Percentiles rank a stretch among this genome's conserved stretches.
Evolutionary conservation across 2,329 filamentous ascomycete species (phyloP).

Genomic region (Berkeleyomyces basicola): DNA sequence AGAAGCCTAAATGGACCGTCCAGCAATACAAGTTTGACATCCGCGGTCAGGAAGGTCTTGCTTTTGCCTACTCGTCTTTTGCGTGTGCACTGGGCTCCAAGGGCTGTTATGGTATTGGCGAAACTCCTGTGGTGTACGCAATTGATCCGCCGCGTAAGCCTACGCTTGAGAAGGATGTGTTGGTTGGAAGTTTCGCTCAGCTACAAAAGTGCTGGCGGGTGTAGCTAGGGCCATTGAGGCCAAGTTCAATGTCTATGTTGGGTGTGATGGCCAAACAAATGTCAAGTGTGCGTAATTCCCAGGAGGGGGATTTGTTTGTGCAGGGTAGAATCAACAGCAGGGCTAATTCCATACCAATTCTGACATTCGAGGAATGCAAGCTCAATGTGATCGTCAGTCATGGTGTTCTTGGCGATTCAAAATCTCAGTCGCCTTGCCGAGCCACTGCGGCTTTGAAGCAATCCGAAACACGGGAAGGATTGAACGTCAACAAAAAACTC

Average conservation of each 20-base stretch:
- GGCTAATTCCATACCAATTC: background rate
- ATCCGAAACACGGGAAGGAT: too few species aligned
- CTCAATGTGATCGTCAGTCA: background rate
- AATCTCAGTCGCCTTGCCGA: background rate
- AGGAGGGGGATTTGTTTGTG: background rate
- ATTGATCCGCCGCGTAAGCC: conserved; percentile 14
- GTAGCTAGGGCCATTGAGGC: background rate
- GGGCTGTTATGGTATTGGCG: conserved; percentile 4
- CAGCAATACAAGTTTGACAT: conserved; percentile 8
- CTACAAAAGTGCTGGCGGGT: conserved; percentile 8
- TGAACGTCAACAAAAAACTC: too few species aligned
- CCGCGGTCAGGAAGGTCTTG: conserved; percentile 11
- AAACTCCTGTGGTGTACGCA: conserved; percentile 13
- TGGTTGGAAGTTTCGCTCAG: conserved; percentile 6
- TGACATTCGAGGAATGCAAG: background rate
- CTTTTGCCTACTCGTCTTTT: conserved; percentile 13
- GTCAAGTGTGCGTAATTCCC: too few species aligned
- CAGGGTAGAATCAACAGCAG: background rate
- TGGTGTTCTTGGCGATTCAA: background rate
- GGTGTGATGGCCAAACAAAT: too few species aligned
- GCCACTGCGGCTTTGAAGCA: background rate
- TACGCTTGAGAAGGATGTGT: conserved; percentile 8
- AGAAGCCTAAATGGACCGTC: conserved; percentile 2
- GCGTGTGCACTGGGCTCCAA: conserved; percentile 5
- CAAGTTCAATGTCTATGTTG: too few species aligned